Base-by-base conservation (phyloP, 768 basidiomycete genomes). In the Pisolithus marmoratus region DNA sequence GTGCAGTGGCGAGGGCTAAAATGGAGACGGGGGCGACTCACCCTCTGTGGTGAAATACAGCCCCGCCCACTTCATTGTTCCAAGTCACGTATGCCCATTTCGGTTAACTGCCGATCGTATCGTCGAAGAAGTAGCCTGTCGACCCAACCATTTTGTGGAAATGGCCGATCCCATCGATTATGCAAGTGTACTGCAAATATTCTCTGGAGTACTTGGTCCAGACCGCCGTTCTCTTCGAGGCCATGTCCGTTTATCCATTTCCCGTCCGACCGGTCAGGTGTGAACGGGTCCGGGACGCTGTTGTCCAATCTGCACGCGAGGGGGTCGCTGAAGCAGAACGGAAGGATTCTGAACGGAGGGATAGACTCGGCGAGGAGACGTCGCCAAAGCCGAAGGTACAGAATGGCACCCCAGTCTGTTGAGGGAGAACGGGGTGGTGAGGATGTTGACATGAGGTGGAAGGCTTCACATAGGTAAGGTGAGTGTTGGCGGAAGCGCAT, bases 381-480 rank as follows among this genome's bases (percentile, higher is more conserved):
- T 7, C 93, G 84, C 80, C 88, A 93, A 31, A 95, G 83, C 57
- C 91, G 90, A 63, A 87, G 78, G 72, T 98, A 98, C 52, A 97
- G 83, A 20, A 85, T 77, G 0, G 92, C 83, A 22, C 95, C 95
- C 95, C 95, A 97, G 69, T 94, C 93, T 4, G 93, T 91, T 23
- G 90, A 85, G 36, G 85, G 83, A 15, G 83, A 72, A 6, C 84
- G 80, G 0, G 94, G 94, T 0, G 85, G 79, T 0, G 83, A 73
- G 9, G 85, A 84, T 11, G 78, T 79, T 1, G 81, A 73, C 84
- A 98, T 96, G 62, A 94, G 78, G 65, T 94, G 84, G 73, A 97
- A 94, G 9, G 93, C 90, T 72, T 96, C 93, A 75, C 95, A 97
- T 41, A 98, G 85, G 72, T 96, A 98, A 6, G 95, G 92, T 7